A percentile compares a stretch with the other conserved stretches of the same genome.
Evolutionary conservation across 2,329 filamentous ascomycete species (phyloP).

Genomic region (Sporothrix curviconia): DNA sequence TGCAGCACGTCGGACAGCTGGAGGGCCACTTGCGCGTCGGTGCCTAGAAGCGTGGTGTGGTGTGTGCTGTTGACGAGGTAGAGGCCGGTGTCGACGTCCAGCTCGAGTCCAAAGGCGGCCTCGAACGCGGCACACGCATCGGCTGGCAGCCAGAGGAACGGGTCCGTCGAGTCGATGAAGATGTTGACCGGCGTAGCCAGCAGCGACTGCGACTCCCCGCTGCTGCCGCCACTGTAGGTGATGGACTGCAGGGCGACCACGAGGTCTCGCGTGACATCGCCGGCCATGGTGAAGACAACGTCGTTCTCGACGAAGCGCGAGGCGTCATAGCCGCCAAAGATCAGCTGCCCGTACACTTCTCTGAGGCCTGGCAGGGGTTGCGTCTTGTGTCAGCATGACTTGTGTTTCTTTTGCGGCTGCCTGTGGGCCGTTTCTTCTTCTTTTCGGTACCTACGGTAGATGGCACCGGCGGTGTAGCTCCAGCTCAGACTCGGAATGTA

Average conservation of each 20-base stretch:
- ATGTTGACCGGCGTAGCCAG: conserved; percentile 30
- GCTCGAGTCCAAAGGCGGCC: conserved; percentile 27
- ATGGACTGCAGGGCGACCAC: conserved; percentile 35
- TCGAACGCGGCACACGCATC: conserved; percentile 29
- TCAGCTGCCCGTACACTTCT: conserved; percentile 32
- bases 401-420: too few species aligned
- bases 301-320: conserved; percentile 34
- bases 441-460: too few species aligned
- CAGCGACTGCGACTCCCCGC: conserved; percentile 22
- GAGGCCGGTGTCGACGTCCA: conserved; percentile 25
- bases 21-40: conserved; percentile 29
- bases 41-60: conserved; percentile 24
- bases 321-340: conserved; percentile 36
- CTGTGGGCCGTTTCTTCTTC: too few species aligned
- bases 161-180: conserved; percentile 32
- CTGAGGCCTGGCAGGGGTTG: conserved; percentile 32
- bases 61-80: conserved; percentile 33
- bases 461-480: conserved; percentile 37
- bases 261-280: conserved; percentile 30
- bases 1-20: conserved; percentile 28
- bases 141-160: conserved; percentile 30
- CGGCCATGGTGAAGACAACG: conserved; percentile 32
- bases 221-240: conserved; percentile 28
- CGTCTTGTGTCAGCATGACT: too few species aligned
- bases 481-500: conserved; percentile 36